Evolutionary conservation across 352 stramenopile species (phyloP), one percentile per base, ranked within the genome.

Genomic region (Pythium guiyangense): DNA sequence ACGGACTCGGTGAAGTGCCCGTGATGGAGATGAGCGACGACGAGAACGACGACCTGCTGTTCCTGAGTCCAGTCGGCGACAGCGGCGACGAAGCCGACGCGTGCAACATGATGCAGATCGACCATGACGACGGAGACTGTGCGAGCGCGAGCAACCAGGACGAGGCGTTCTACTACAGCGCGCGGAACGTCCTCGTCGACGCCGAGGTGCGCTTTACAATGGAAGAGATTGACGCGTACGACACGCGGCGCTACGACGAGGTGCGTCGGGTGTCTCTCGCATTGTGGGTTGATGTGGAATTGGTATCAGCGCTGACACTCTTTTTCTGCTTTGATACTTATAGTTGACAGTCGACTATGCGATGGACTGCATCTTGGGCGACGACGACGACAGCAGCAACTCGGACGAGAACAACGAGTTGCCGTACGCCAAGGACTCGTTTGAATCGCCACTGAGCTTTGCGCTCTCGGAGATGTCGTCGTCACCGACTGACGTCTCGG

Each of bases 191-290:
- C 61, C 45, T 73, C 10, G 63, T 77, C 9, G 76, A 89, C 52
- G 67, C 69, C 2, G 77, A 88, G 22, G 67, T 84, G 20, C 73
- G 72, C 6, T 90, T 79, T 54, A 65, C 72, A 10, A 86, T 90
- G 76, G 77, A 90, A 48, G 73, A 91, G 46, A 86, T 91, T 59
- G 78, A 89, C 59, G 63, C 77, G 39, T 89, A 91, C 68, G 78
- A 89, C 64, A 71, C 69, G 40, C 73, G 69, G 57, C 70, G 69
- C 31, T 89, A 89, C 56, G 77, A 89, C 45, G 75, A 88, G 62
- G 58, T 89, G 57, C 45, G 49, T 64, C 54, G 43, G n/a, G 9
- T 47, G 14, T 22, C 42, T 27, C 20, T 55, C n/a, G 25, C 20
- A 12, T 39, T 51, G 35, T 29, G 25, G 53, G 43, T 49, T 29